Evolutionary conservation across 495 filamentous ascomycete species (phyloP), one percentile per base, ranked within the genome.

Genomic region (Podospora anserina): DNA sequence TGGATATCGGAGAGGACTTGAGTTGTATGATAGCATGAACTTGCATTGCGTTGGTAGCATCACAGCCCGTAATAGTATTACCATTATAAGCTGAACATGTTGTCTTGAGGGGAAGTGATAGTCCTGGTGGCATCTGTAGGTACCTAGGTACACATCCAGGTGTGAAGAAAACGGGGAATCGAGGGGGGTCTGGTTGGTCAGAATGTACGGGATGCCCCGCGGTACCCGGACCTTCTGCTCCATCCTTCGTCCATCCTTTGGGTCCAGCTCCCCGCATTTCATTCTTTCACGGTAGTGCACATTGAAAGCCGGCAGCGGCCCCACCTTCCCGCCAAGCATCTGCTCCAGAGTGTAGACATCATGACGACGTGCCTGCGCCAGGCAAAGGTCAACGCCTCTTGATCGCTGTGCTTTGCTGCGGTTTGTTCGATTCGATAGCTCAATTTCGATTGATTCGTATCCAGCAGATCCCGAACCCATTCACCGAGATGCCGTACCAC

Each of bases 1-100:
- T 13, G 39, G 39, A 49, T 3, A 32, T 6, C 2, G 39, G 9
- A 13, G 39, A 49, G 39, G 15, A 11, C 18, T 20, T 32, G n/a
- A 30, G 53, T 64, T 39, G 63, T 53, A 54, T 28, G n/a, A 59
- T 59, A 65, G 20, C 63, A 65, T 34, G 62, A 39, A 28, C 39
- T 28, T 49, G 13, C 6, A 49, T 49, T 49, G 39, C 2, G 39
- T 49, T 49, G 15, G 15, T 49, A 49, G 13, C 39, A 11, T 49
- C 39, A 3, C 9, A 49, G 39, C 39, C 39, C 0, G 39, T 49
- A 49, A 49, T 49, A 49, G 2, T 49, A 49, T 49, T 49, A 49
- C 39, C 39, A 5, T 49, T 49, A 13, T 9, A 13, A 49, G 7
- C 39, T 49, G 39, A 49, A 49, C 39, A 49, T 16, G 15, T 13